phyloP scores from a whole-genome alignment of 148 eudicot genomes.

The Selenicereus undatus region DNA sequence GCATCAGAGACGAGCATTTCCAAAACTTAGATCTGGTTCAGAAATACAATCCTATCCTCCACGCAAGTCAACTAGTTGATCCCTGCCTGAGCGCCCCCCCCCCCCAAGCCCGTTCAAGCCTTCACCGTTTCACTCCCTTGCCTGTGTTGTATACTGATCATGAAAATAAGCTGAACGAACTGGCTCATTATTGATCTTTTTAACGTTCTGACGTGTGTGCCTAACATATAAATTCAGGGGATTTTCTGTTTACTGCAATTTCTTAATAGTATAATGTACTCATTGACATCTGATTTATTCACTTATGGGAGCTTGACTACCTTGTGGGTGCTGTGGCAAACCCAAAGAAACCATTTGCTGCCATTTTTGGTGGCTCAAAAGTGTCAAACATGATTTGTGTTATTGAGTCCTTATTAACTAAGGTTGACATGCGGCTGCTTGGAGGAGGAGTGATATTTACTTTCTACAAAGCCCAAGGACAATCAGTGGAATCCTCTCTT shows the following conservation, averaged over 20 bases:
- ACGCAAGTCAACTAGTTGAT: no score
- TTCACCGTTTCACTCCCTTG: not conserved
- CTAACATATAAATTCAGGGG: not conserved
- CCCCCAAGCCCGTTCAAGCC: not conserved
- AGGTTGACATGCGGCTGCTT: constrained; percentile 65
- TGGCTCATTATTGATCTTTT: not conserved
- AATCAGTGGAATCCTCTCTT: constrained; percentile 63
- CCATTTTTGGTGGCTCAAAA: constrained; percentile 65
- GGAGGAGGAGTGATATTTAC: constrained; percentile 95
- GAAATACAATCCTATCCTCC: no score
- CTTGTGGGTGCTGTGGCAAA: constrained; percentile 76
- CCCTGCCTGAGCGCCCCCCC: no score
- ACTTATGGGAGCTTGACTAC: constrained; percentile 71
- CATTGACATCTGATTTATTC: not conserved
- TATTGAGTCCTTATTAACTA: constrained; percentile 72
- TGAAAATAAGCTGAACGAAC: not conserved
- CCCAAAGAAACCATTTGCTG: constrained; percentile 92
- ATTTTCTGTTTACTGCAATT: not conserved
- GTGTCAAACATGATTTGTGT: constrained; percentile 77
- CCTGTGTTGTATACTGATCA: not conserved
- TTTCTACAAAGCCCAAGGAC: constrained; percentile 88
- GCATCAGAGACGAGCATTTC: not conserved
- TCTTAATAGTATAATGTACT: not conserved
- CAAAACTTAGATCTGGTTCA: not conserved
- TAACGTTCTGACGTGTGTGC: no score